These are phyloP conservation scores for Chiua sp. DNA, from an alignment of 1,284 basidiomycete species.

Conservation along the genomic window DNA sequence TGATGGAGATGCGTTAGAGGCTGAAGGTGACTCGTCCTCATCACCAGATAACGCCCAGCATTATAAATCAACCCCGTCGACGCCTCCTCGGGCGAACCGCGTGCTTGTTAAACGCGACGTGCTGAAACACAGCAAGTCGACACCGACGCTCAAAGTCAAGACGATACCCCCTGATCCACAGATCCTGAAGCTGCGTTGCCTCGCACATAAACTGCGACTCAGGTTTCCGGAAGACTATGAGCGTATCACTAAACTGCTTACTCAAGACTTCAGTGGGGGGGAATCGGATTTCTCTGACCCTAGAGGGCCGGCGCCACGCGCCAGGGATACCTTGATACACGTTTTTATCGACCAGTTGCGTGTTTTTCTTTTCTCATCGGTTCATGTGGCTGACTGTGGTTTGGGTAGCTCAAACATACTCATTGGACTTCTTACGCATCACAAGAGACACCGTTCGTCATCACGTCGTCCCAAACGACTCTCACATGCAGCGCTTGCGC, in stretches of 20 bases:
- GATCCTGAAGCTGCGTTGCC: constrained; percentile 54
- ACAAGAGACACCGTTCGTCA: constrained; percentile 56
- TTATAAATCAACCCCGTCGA: constrained; percentile 45
- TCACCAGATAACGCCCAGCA: constrained; percentile 36
- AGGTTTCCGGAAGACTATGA: constrained; percentile 61
- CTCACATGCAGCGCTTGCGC: constrained; percentile 70
- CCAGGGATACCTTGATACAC: constrained; percentile 70
- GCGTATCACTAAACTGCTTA: constrained; percentile 50
- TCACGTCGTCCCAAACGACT: constrained; percentile 48
- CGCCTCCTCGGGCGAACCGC: constrained; percentile 34
- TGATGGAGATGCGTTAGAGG: constrained; percentile 20
- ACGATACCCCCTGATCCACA: constrained; percentile 53
- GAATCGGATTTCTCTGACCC: constrained; percentile 46
- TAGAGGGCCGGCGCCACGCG: constrained; percentile 50
- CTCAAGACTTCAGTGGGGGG: constrained; percentile 44
- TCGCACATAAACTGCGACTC: constrained; percentile 60
- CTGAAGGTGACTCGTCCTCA: constrained; percentile 37
- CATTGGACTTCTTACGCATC: constrained; percentile 72
- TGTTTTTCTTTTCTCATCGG: constrained; percentile 20
- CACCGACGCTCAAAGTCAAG: constrained; percentile 43
- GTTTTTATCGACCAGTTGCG: constrained; percentile 87
- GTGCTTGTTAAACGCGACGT: constrained; percentile 24
- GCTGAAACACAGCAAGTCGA: constrained; percentile 51
- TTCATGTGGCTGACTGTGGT: constrained; percentile 8
- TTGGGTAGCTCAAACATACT: constrained; percentile 78